These are phyloP conservation scores for Leccinum rimulosum DNA, from an alignment of 768 basidiomycete genomes.

Conservation along the genomic window DNA sequence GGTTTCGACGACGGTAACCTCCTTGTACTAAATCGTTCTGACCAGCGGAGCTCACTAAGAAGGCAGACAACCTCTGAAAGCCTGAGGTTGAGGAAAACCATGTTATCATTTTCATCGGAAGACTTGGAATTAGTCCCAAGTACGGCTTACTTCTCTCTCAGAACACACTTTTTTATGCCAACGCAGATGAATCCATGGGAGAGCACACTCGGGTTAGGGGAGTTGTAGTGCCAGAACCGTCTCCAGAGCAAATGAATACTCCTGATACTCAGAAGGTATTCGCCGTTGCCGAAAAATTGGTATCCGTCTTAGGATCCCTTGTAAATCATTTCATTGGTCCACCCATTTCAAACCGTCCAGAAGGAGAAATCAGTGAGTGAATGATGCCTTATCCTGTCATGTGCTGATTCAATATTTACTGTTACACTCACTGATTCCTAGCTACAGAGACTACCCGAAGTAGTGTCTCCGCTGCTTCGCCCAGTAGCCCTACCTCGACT, in stretches of 20 bases:
- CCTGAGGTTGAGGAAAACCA: background rate
- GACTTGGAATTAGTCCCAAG: constrained; percentile 1
- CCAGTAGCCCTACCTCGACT: constrained; percentile 1
- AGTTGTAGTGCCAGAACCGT: background rate
- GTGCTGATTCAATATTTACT: background rate
- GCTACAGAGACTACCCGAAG: background rate
- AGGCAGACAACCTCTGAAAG: constrained; percentile 4
- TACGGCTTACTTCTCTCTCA: background rate
- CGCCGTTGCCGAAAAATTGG: background rate
- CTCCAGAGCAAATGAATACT: constrained; percentile 1
- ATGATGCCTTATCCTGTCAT: too few relatives aligned
- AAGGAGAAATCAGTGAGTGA: constrained; percentile 1
- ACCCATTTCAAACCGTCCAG: background rate
- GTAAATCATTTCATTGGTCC: background rate
- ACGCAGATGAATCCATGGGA: background rate
- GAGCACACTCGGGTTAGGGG: background rate
- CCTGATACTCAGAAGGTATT: background rate
- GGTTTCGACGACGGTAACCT: background rate
- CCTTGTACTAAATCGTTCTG: too few relatives aligned
- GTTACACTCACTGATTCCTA: background rate
- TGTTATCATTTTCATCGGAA: background rate
- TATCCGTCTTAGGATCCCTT: background rate
- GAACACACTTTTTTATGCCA: too few relatives aligned
- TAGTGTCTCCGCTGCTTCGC: background rate
- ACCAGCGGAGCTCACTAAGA: background rate